A percentile compares a stretch with the other conserved stretches of the same genome.
These are phyloP conservation scores for Trichoderma sp. DNA, from an alignment of 2,329 filamentous ascomycete genomes.

Conservation along the genomic window DNA sequence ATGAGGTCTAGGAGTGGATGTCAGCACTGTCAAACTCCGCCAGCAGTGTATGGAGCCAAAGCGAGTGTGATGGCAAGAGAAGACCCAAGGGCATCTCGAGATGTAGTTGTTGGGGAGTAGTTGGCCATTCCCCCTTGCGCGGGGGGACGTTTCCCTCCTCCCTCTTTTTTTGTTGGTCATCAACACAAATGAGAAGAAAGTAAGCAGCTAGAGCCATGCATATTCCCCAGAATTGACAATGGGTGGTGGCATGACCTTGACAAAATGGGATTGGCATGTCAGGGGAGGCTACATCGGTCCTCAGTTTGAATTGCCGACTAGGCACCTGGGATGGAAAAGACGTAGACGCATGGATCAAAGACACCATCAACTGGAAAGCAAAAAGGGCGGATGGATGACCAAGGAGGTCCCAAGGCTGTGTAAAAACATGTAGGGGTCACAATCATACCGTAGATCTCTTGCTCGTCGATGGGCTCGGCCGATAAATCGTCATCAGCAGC, in stretches of 20 bases:
- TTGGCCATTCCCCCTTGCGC: neutral
- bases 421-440: neutral
- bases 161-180: neutral
- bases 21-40: conserved; percentile 21
- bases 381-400: neutral
- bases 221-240: neutral
- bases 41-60: neutral
- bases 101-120: neutral
- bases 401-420: neutral
- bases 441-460: conserved; percentile 83
- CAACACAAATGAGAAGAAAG: neutral
- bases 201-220: neutral
- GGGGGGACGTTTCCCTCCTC: neutral
- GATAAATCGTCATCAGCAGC: conserved; percentile 52
- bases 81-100: neutral
- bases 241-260: neutral
- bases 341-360: neutral
- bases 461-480: conserved; percentile 85
- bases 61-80: neutral
- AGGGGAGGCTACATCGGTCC: neutral
- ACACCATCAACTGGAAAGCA: neutral
- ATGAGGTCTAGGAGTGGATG: conserved; percentile 67
- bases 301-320: neutral
- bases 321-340: neutral
- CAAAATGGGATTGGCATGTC: neutral